Base-by-base conservation (phyloP, 2,329 filamentous ascomycete genomes). In the Neofusicoccum sp. region DNA sequence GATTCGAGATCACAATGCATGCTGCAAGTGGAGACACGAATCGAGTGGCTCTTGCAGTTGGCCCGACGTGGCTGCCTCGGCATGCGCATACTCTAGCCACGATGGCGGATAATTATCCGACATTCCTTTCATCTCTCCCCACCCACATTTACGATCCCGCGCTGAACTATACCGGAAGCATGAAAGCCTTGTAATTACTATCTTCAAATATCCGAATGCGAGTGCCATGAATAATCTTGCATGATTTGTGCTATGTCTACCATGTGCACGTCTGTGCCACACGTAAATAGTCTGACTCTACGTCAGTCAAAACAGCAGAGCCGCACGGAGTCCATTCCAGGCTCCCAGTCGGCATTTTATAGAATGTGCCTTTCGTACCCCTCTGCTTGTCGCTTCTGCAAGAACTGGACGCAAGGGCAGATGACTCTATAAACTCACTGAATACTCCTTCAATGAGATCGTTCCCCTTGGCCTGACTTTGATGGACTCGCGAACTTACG, bases 141-240 rank as follows among this genome's bases (percentile, higher is more conserved):
- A 33, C 52, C 39, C 16, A 56, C 52, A 34, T 44, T 58, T 5
- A 58, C 54, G 54, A 45, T n/a, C 54, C 52, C 52, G 47, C 33
- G 16, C 43, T 58, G 54, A 58, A 39, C 14, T 31, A 58, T 45
- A 58, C 41, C 41, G 54, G 45, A 22, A 58, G 36, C 29, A 58
- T 31, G 54, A 45, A 14, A 28, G 28, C 45, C 41, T 45, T 58
- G 54, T 58, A 58, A 58, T 58, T 58, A 58, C 54, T 56, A 56
- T 34, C 41, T 44, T 28, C 41, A 58, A 50, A 50, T 47, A 58
- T n/a, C 39, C 5, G 8, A 58, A 9, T 28, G 6, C n/a, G 16
- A 58, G 45, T 58, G 41, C 14, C 41, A 58, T 58, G 54, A 58
- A 9, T 41, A n/a, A 22, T 6, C 41, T 45, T 58, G 29, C 39